These are phyloP conservation scores for Floccularia luteovirens DNA, from an alignment of 768 basidiomycete species.

Conservation along the genomic window DNA sequence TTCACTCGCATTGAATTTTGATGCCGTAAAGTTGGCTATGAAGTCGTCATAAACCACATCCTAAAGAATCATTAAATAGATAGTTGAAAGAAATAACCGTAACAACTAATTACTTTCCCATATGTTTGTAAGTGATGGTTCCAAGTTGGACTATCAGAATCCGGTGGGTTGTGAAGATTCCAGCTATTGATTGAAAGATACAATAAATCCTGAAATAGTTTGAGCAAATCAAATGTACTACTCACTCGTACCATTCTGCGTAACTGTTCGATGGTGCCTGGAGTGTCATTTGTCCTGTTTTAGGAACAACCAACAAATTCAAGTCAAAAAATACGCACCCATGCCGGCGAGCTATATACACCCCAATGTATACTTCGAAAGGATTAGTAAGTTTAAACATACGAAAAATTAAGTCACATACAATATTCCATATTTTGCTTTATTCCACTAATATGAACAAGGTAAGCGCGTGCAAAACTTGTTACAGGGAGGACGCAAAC, in stretches of 20 bases:
- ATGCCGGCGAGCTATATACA: slow-evolving; percentile 39
- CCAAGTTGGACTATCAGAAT: slow-evolving; percentile 32
- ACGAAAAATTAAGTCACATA: slow-evolving; percentile 14
- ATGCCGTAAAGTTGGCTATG: slow-evolving; percentile 43
- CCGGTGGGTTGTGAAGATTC: slow-evolving; percentile 26
- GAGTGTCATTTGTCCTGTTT: background rate
- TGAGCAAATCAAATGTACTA: slow-evolving; percentile 7
- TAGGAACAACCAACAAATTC: background rate
- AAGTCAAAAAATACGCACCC: slow-evolving; percentile 12
- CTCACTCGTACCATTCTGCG: slow-evolving; percentile 52
- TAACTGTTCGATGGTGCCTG: slow-evolving; percentile 33
- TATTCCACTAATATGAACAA: slow-evolving; percentile 28
- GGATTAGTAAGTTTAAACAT: slow-evolving; percentile 2
- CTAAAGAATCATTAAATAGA: slow-evolving; percentile 15
- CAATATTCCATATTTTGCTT: slow-evolving; percentile 53
- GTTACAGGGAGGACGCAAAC: slow-evolving; percentile 16
- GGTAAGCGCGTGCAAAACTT: background rate
- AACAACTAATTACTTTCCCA: slow-evolving; percentile 22
- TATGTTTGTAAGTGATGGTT: slow-evolving; percentile 41
- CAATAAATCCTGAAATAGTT: background rate
- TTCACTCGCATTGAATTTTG: slow-evolving; percentile 42
- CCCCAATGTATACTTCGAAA: slow-evolving; percentile 40
- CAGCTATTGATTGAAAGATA: slow-evolving; percentile 22
- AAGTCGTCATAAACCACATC: slow-evolving; percentile 51
- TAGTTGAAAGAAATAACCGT: background rate